Base-by-base conservation (phyloP, 768 basidiomycete species). In the Leccinum ochraceum region DNA sequence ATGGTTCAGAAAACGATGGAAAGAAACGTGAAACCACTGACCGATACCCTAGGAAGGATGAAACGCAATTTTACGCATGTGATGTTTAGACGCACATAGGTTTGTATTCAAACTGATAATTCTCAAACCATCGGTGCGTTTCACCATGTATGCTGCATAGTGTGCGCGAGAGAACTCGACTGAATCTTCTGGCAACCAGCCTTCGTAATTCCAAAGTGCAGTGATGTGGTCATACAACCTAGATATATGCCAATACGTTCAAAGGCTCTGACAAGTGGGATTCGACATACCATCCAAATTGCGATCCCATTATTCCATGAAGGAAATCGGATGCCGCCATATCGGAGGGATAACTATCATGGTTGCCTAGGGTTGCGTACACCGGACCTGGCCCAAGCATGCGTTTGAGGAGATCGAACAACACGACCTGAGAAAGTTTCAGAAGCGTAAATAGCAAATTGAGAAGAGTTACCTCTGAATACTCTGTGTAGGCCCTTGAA, bases 201-300 rank as follows among this genome's bases (percentile, higher is more conserved):
- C 69, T 66, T 92, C 83, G 59, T 88, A 81, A 64, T 86, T 69
- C 90, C 90, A 92, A 3, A 92, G 81, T 0, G 76, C 66, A 22
- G 90, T 81, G 54, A 92, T 77, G 64, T 91, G 89, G 60, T 90
- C 83, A 65, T 92, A 92, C 66, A 92, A 84, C 90, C 89, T 89
- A 46, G 24, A 52, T 20, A 39, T 22, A 58, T 36, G 20, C 42
- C 26, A 60, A 30, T 57, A 37, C 7, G 32, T 5, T 4, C 32
- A 17, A 39, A 14, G 9, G 56, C 34, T 16, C 28, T 17, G n/a
- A n/a, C 6, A 14, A 28, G 49, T 44, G n/a, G 53, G 10, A 42
- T 20, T 11, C 3, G 32, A 62, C 77, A 22, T 66, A 86, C 87
- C 88, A 90, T 74, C 82, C 84, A 69, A 85, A 90, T 70, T 90